These are phyloP conservation scores for Sporopachydermia quercuum DNA, from an alignment of 805 yeast species.

Conservation along the genomic window DNA sequence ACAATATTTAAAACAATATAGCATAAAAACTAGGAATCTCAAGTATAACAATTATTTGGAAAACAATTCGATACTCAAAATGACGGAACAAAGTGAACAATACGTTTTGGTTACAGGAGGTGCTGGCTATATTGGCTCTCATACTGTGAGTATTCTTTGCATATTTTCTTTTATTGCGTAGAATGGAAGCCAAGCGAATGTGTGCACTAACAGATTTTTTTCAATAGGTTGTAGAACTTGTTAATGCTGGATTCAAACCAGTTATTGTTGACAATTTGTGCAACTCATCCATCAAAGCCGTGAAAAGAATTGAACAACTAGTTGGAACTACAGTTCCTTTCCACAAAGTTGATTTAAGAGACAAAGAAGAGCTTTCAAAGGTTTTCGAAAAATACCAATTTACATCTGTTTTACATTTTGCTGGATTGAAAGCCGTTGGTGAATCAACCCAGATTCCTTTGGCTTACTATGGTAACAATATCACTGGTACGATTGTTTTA, in stretches of 20 bases:
- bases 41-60: no score
- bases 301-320: conserved; percentile 44
- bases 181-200: conserved; percentile 2
- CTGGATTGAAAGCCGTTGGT: conserved; percentile 74
- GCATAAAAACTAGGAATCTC: no score
- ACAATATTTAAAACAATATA: no score
- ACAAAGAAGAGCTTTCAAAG: conserved; percentile 28
- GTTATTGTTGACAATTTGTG: conserved; percentile 59
- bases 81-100: no score
- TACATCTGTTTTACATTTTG: conserved; percentile 59
- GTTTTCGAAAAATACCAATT: conserved; percentile 36
- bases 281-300: conserved; percentile 54
- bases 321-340: conserved; percentile 34
- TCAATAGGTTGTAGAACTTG: conserved; percentile 30
- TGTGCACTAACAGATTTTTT: not conserved
- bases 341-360: conserved; percentile 40
- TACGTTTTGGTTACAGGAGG: conserved; percentile 69
- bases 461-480: conserved; percentile 52
- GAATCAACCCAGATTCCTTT: conserved; percentile 59
- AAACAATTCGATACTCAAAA: no score
- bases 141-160: conserved; percentile 38
- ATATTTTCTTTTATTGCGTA: no score
- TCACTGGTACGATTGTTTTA: conserved; percentile 46
- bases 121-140: conserved; percentile 79
- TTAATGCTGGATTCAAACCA: conserved; percentile 48